Evolutionary conservation across 2,329 filamentous ascomycete species (phyloP), one percentile per base, ranked within the genome.

Genomic region (Ascochyta pisi): DNA sequence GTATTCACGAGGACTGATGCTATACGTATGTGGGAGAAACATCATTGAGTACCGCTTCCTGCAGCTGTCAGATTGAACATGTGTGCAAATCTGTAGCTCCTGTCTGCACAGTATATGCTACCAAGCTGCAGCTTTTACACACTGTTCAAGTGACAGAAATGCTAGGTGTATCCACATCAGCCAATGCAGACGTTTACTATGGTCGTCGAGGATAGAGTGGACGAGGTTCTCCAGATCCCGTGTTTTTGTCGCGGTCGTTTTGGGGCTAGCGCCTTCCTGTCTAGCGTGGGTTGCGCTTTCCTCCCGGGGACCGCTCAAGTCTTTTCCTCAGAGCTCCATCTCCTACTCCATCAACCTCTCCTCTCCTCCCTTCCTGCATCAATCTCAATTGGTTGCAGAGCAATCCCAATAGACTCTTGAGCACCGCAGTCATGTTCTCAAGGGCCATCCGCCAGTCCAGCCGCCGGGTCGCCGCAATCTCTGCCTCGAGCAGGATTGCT

Each of bases 391-490:
- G 74, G 69, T 75, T 68, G 75, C 74, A 75, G 74, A 73, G 66
- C 70, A 69, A 71, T 69, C 64, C 57, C 56, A 71, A 68, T 76
- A 76, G 73, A 71, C 70, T 76, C 73, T 76, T 73, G 69, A 76
- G 72, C 71, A 75, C 71, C 79, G 79, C 81, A 83, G 79, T 62
- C 79, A 97, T 98, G 94, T 96, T 97, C 87, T 92, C 94, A 84
- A 96, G 91, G 89, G 93, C 94, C 85, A 87, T 98, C 84, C 89
- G 93, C 85, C 92, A 96, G 86, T 96, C 92, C 81, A 90, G 90
- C 85, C 92, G 93, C 86, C 90, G 91, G 82, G 91, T 94, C 83
- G 90, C 91, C 84, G 92, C 91, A 84, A 87, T 96, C 84, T 91
- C 92, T 89, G 90, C 91, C 78, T 86, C 90, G 77, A 88, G 91